A percentile compares a stretch with the other conserved stretches of the same genome.
Evolutionary conservation across 768 basidiomycete species (phyloP).

Genomic region (Russula vinacea): DNA sequence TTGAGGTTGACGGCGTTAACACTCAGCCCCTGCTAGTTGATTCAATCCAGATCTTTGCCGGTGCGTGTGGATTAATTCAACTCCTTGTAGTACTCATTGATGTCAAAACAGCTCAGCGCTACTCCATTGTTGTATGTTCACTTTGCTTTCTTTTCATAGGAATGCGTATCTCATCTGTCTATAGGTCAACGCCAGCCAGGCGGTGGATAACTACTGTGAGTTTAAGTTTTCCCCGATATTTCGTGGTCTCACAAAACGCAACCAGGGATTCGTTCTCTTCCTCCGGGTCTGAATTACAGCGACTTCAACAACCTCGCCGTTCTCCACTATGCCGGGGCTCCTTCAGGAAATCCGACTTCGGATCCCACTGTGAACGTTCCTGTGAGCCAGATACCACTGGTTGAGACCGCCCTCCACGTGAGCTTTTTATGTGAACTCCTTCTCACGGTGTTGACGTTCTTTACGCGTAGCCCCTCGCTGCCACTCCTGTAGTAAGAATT

Average conservation of each 20-base stretch:
- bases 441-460: not conserved
- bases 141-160: not conserved
- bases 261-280: constrained; percentile 25
- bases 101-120: constrained; percentile 29
- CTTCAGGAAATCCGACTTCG: constrained; percentile 13
- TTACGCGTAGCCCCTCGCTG: not conserved
- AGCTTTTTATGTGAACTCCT: not conserved
- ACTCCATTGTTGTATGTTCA: constrained; percentile 33
- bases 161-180: not conserved
- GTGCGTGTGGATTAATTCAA: constrained; percentile 12
- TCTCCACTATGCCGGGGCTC: constrained; percentile 28
- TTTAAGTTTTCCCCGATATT: not conserved
- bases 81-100: not conserved
- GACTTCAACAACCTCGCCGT: constrained; percentile 14
- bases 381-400: constrained; percentile 4
- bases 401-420: constrained; percentile 26
- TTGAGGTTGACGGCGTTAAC: constrained; percentile 34
- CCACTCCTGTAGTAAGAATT: not conserved
- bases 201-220: constrained; percentile 27
- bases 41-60: constrained; percentile 30
- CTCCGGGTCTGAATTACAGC: not conserved
- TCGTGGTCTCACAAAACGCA: constrained; percentile 20
- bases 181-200: constrained; percentile 29
- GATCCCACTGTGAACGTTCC: constrained; percentile 10
- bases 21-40: constrained; percentile 32